Base-by-base conservation (phyloP, 805 yeast genomes). In the Candida tallmaniae region DNA sequence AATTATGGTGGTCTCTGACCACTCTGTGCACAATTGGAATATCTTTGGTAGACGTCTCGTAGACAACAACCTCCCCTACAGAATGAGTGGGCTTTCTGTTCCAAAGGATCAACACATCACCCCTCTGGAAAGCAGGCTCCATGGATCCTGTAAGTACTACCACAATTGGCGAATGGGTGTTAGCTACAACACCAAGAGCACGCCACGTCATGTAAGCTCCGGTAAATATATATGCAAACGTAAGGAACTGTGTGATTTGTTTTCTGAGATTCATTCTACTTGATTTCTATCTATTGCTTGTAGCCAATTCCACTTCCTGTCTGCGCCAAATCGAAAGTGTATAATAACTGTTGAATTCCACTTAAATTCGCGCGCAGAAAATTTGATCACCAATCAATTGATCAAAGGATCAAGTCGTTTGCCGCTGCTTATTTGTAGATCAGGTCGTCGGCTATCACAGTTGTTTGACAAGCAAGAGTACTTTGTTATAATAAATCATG, bases 71-170 rank as follows among this genome's bases (percentile, higher is more conserved):
- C 50, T 93, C 98, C 15, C 98, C 98, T 1, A 89, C 93, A 29
- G 75, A 65, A 14, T 80, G 77, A 20, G 59, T 56, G 14, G 62
- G 51, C 36, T 82, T 78, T 46, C 97, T 71, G 60, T 93, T 93
- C 95, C 96, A 89, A 37, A 93, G 66, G 50, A 93, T 80, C 41
- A 93, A 64, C 12, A 93, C 81, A 56, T 93, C 98, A 32, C 98
- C 98, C 62, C 98, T 76, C 62, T 93, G 97, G 72, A 93, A 93
- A 2, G 98, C 98, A 2, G 98, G 98, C 58, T 93, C 98, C 98
- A 93, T 93, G 2, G 97, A 90, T 5, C 98, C 98, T 1, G 97
- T 88, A 31, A 93, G 74, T 7, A 93, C 98, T 19, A 93, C 98
- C 14, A 93, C 98, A 16, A 93, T 78, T 14, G 98, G 98, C 1